Evolutionary conservation across 768 basidiomycete species (phyloP).

Genomic region (Amanita rubescens): DNA sequence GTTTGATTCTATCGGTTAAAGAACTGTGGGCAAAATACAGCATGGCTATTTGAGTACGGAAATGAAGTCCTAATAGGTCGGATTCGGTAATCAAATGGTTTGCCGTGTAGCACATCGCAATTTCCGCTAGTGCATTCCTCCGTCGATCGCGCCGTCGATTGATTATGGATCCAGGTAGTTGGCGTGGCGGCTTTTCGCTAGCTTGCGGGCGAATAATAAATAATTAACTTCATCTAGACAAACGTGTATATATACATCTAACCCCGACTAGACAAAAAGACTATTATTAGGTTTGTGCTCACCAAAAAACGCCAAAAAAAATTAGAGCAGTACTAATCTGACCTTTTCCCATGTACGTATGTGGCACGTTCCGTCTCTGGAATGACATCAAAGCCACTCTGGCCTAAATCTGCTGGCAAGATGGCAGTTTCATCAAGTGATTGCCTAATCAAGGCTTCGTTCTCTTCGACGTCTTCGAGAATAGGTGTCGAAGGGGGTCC

Average conservation of each 20-base stretch:
- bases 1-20: not conserved
- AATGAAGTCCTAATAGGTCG: no score
- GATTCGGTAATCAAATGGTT: no score
- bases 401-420: slow-evolving; percentile 75
- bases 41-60: no score
- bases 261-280: not conserved
- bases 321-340: not conserved
- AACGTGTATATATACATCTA: not conserved
- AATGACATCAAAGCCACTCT: slow-evolving; percentile 77
- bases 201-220: no score
- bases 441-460: slow-evolving; percentile 39
- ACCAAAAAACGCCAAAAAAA: no score
- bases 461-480: slow-evolving; percentile 35
- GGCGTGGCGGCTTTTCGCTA: no score
- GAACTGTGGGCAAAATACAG: no score
- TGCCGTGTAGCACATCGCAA: no score
- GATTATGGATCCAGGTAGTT: no score
- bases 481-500: slow-evolving; percentile 31
- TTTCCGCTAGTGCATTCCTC: no score
- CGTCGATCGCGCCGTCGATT: no score
- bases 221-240: no score
- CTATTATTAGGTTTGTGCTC: not conserved
- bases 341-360: slow-evolving; percentile 11
- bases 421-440: slow-evolving; percentile 75
- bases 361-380: slow-evolving; percentile 38